Evolutionary conservation across 768 basidiomycete species (phyloP), one percentile per base, ranked within the genome.

Genomic region (Tricholoma hemisulphureum): DNA sequence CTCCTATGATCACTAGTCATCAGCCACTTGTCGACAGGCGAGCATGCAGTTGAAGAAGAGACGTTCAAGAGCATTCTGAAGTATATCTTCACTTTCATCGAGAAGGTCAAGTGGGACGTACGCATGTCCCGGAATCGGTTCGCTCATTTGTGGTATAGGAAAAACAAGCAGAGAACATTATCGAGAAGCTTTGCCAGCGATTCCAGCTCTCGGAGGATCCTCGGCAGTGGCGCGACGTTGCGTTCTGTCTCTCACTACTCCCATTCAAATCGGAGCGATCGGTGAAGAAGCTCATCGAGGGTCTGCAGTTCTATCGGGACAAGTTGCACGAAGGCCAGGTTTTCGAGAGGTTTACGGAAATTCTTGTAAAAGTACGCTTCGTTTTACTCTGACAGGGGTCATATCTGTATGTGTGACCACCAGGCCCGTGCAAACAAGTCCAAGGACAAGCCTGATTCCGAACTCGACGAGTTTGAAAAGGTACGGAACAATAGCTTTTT

Each of bases 261-360:
- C 96, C 95, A 0, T 99, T 92, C 89, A 98, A 98, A 70, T 95
- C 94, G 1, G 97, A 99, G 63, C 84, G 91, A 29, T 96, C 95
- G 0, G 85, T 98, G 65, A 98, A 97, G 83, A 97, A 95, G 70
- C 83, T 98, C 58, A 91, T 94, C 64, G 96, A 98, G 62, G 95
- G 85, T 1, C 71, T 99, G 23, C 92, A 88, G 46, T 90, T 87
- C 74, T 99, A 99, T 67, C 88, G 94, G 53, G 97, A 98, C 77
- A 99, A 99, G 73, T 75, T 99, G 37, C 92, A 96, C 73, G 95
- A 98, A 60, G 79, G 85, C 39, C 77, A 72, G 1, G 96, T 99
- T 5, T 98, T 81, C 69, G 80, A 77, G 28, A 78, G 86, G 46
- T 98, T 99, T 72, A 81, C 80, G 24, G 95, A 98, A 68, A 98